These are phyloP conservation scores for Maudiozyma barnettii DNA, from an alignment of 805 yeast genomes.

Conservation along the genomic window DNA sequence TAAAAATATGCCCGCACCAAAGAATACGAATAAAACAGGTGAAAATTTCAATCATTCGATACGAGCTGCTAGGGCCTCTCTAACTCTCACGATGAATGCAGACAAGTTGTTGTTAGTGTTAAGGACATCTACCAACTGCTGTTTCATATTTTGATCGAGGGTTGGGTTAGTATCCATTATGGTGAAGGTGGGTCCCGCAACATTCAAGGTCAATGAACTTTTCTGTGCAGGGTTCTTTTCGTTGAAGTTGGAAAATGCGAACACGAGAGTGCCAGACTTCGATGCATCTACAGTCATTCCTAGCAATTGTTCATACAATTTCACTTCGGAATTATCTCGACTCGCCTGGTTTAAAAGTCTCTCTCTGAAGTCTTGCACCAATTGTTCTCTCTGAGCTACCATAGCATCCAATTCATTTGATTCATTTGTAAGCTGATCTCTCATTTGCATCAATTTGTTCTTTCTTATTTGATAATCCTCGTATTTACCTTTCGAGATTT, in stretches of 20 bases:
- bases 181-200: conserved; percentile 34
- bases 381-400: conserved; percentile 26
- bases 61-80: conserved; percentile 9
- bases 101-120: conserved; percentile 13
- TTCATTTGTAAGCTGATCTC: conserved; percentile 21
- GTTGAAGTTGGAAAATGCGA: conserved; percentile 42
- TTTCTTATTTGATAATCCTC: conserved; percentile 32
- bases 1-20: no score
- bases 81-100: conserved; percentile 12
- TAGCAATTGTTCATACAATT: conserved; percentile 41
- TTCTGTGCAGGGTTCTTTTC: conserved; percentile 34
- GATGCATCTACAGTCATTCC: conserved; percentile 49
- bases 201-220: conserved; percentile 38
- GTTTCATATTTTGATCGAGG: conserved; percentile 31
- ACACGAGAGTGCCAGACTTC: conserved; percentile 34
- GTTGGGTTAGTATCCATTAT: conserved; percentile 24
- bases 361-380: conserved; percentile 28
- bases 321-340: conserved; percentile 43
- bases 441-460: conserved; percentile 26
- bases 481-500: conserved; percentile 30
- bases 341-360: conserved; percentile 36
- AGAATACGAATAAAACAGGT: no score
- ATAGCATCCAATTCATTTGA: conserved; percentile 29
- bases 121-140: conserved; percentile 6
- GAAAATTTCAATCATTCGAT: background rate